A percentile compares a stretch with the other conserved stretches of the same genome.
Evolutionary conservation across 768 basidiomycete genomes (phyloP).

Genomic region (Trametes elegans): DNA sequence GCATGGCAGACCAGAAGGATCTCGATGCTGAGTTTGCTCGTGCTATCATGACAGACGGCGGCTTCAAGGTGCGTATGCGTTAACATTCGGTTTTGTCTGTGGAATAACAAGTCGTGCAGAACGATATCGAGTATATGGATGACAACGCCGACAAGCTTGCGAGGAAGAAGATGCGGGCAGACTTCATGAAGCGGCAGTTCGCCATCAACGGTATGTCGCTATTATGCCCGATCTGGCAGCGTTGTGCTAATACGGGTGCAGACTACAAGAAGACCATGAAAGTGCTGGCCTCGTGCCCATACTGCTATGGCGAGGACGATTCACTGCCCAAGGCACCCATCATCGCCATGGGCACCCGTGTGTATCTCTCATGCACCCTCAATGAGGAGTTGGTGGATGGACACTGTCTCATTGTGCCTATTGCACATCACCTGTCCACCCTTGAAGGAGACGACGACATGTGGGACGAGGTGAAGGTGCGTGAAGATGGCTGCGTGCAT

Average conservation of each 20-base stretch:
- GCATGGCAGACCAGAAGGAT: constrained; percentile 88
- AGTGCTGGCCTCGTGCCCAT: constrained; percentile 78
- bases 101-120: constrained; percentile 44
- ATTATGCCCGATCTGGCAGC: not conserved
- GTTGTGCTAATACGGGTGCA: constrained; percentile 30
- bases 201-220: constrained; percentile 79
- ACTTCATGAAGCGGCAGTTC: constrained; percentile 95
- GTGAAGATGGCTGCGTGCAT: constrained; percentile 25
- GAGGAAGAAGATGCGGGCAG: constrained; percentile 92
- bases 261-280: constrained; percentile 96
- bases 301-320: constrained; percentile 94
- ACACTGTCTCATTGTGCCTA: constrained; percentile 93
- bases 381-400: constrained; percentile 88
- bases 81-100: not conserved
- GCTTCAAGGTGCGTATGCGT: constrained; percentile 63
- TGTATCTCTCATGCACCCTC: constrained; percentile 86
- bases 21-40: constrained; percentile 87
- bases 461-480: constrained; percentile 94
- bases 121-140: constrained; percentile 92
- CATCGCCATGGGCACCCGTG: constrained; percentile 86
- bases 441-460: constrained; percentile 96
- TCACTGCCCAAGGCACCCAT: constrained; percentile 83
- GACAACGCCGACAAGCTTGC: constrained; percentile 94
- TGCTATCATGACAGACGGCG: constrained; percentile 84
- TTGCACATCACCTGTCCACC: constrained; percentile 89